Percentiles rank a stretch among this genome's conserved stretches.
Conservation (phyloP, 2,329 filamentous ascomycete genomes). For the Macrophomina pseudophaseolina region DNA sequence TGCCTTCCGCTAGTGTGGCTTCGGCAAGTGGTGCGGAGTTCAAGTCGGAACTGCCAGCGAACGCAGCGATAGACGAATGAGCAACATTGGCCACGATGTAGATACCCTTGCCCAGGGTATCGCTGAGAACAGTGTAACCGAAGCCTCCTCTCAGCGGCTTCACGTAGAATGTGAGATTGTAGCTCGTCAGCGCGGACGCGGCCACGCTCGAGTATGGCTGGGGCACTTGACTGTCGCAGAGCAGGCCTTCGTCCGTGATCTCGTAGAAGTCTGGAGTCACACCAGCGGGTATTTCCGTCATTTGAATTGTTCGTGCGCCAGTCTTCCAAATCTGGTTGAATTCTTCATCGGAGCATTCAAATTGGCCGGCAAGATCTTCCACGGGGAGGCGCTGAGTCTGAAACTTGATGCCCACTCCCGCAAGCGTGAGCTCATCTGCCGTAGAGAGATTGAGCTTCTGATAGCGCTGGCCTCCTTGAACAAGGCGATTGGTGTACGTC, state of each 20-base stretch:
- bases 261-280: constrained; percentile 37
- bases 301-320: constrained; percentile 41
- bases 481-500: constrained; percentile 39
- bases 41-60: neutral
- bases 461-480: constrained; percentile 46
- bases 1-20: neutral
- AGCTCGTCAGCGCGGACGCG: constrained; percentile 32
- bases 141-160: constrained; percentile 39
- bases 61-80: constrained; percentile 28
- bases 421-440: constrained; percentile 35
- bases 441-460: constrained; percentile 46
- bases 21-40: neutral
- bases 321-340: constrained; percentile 39
- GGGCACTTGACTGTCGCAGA: constrained; percentile 37
- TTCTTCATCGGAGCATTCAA: constrained; percentile 37
- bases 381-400: constrained; percentile 34
- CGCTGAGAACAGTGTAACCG: constrained; percentile 38
- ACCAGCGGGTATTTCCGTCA: constrained; percentile 37
- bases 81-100: constrained; percentile 28
- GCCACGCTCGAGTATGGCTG: constrained; percentile 31
- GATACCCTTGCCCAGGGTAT: constrained; percentile 37
- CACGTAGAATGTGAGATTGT: constrained; percentile 35
- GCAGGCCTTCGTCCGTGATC: constrained; percentile 35
- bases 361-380: constrained; percentile 35
- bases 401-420: constrained; percentile 36